phyloP scores from a whole-genome alignment of 2,329 filamentous ascomycete genomes.

The Fusarium albosuccineum region DNA sequence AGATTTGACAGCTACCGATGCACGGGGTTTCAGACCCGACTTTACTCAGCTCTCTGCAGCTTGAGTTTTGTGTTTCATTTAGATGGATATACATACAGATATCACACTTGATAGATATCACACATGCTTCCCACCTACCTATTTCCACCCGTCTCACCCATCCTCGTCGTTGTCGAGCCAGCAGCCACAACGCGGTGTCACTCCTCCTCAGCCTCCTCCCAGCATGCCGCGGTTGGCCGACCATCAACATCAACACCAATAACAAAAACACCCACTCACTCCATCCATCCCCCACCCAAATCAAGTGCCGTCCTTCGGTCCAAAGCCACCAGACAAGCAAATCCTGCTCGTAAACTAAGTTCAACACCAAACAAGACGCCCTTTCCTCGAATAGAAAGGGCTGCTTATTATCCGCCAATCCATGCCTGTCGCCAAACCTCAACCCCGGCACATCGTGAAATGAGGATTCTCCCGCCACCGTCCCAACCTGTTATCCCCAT shows the following conservation, averaged over 20 bases:
- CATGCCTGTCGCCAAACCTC: constrained; percentile 19
- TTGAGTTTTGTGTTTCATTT: not conserved
- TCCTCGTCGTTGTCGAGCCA: constrained; percentile 34
- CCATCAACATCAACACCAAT: constrained; percentile 23
- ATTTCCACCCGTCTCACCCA: not conserved
- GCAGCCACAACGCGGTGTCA: constrained; percentile 21
- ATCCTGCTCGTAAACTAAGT: constrained; percentile 2
- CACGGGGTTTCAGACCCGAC: not conserved
- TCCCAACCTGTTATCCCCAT: constrained; percentile 27
- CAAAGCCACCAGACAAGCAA: constrained; percentile 30
- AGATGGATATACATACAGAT: not conserved
- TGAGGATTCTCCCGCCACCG: constrained; percentile 42
- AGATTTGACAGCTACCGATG: not conserved
- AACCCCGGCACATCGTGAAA: constrained; percentile 40
- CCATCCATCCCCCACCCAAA: not conserved
- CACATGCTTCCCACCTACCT: not conserved
- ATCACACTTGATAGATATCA: not conserved
- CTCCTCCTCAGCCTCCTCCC: no score
- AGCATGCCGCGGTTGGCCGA: constrained; percentile 26
- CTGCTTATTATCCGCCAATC: constrained; percentile 27
- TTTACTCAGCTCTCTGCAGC: not conserved
- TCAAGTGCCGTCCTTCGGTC: constrained; percentile 12
- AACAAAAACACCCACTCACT: constrained; percentile 26
- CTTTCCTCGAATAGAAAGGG: constrained; percentile 21
- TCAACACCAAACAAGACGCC: constrained; percentile 11